A percentile compares a stretch with the other conserved stretches of the same genome.
phyloP scores from a whole-genome alignment of 2,329 filamentous ascomycete species.

The Septoria linicola region DNA sequence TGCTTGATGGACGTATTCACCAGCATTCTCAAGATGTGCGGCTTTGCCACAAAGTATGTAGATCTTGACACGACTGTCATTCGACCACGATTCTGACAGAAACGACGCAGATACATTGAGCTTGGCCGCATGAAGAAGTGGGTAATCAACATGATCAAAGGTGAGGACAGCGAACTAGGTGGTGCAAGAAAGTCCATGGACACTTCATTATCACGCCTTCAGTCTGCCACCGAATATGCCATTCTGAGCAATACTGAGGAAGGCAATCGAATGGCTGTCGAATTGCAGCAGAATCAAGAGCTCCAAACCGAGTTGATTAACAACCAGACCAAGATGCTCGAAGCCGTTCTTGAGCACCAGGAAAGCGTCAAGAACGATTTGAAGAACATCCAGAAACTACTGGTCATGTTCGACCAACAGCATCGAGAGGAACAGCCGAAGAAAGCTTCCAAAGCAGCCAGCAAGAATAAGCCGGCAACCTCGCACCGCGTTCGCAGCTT shows the following conservation, averaged over 20 bases:
- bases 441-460: conserved; percentile 2
- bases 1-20: conserved; percentile 14
- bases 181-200: conserved; percentile 11
- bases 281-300: conserved; percentile 13
- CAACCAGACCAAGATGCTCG: conserved; percentile 12
- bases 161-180: conserved; percentile 9
- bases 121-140: conserved; percentile 9
- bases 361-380: conserved; percentile 8
- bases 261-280: conserved; percentile 8
- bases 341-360: conserved; percentile 6
- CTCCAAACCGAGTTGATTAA: conserved; percentile 11
- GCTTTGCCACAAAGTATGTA: conserved; percentile 9
- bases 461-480: conserved; percentile 7
- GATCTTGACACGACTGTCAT: too few relatives aligned
- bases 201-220: conserved; percentile 3
- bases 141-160: conserved; percentile 12
- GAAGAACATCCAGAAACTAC: conserved; percentile 12
- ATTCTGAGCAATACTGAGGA: conserved; percentile 12
- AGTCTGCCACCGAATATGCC: conserved; percentile 7
- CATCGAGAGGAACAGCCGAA: neutral
- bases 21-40: conserved; percentile 8
- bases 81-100: too few relatives aligned
- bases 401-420: conserved; percentile 10
- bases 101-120: too few relatives aligned
- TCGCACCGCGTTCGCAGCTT: conserved; percentile 3